A percentile compares a stretch with the other conserved stretches of the same genome.
Evolutionary conservation across 1,139 yeast species (phyloP).

Genomic region (Casaregolazyma suthepensis): DNA sequence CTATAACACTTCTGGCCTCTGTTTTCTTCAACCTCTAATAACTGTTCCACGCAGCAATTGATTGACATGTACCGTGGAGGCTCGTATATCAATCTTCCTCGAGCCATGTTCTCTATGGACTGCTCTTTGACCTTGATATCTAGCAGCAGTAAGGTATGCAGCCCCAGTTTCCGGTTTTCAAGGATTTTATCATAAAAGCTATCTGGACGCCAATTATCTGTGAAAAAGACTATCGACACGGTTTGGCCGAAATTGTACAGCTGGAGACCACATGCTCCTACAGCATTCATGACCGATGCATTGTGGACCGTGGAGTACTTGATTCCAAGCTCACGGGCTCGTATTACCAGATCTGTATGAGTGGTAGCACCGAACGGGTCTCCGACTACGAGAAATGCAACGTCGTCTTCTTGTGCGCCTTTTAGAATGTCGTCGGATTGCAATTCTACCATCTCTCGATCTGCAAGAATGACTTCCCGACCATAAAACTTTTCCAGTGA

Average conservation of each 20-base stretch:
- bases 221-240: constrained; percentile 89
- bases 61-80: constrained; percentile 97
- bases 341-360: constrained; percentile 63
- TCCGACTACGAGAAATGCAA: constrained; percentile 94
- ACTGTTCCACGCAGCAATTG: constrained; percentile 80
- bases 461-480: constrained; percentile 78
- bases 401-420: constrained; percentile 68
- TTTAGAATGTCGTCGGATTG: constrained; percentile 78
- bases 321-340: constrained; percentile 39
- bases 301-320: constrained; percentile 81
- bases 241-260: constrained; percentile 95
- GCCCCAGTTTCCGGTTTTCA: constrained; percentile 85
- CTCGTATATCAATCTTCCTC: constrained; percentile 87
- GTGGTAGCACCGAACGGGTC: constrained; percentile 99
- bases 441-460: constrained; percentile 86
- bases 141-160: constrained; percentile 79
- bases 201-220: constrained; percentile 94
- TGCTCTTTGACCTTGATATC: constrained; percentile 98
- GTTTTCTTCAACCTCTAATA: constrained; percentile 76
- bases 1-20: constrained; percentile 66
- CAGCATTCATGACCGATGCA: constrained; percentile 97
- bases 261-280: constrained; percentile 96
- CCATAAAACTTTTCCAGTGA: constrained; percentile 71
- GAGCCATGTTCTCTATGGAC: constrained; percentile 87
- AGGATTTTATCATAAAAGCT: constrained; percentile 82